Conservation (phyloP, 441 rosid genomes). For the Mallotus repandus region DNA sequence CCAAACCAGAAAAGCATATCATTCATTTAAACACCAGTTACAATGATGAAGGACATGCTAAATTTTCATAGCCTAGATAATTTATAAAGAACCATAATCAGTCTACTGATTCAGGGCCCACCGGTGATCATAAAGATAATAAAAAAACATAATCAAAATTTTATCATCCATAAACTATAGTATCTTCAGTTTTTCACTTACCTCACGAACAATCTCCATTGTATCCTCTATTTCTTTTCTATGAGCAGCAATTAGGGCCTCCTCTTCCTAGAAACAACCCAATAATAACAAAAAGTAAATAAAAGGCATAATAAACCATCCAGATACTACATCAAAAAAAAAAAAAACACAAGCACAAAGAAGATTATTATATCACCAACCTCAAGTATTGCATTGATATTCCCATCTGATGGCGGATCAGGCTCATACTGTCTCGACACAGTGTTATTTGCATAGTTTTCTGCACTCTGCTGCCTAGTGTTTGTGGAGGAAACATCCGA, state of each 20-base stretch:
- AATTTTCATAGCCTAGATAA: not conserved
- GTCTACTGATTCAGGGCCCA: not conserved
- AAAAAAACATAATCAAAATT: not conserved
- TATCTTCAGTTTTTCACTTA: slow-evolving; percentile 32
- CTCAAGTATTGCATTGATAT: slow-evolving; percentile 81
- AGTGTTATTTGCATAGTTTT: slow-evolving; percentile 40
- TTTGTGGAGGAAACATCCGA: slow-evolving; percentile 48
- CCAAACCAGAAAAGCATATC: not conserved
- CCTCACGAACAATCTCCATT: slow-evolving; percentile 98
- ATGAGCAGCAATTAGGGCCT: slow-evolving; percentile 86
- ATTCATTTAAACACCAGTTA: not conserved
- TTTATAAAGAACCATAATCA: not conserved
- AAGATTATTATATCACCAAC: slow-evolving; percentile 38
- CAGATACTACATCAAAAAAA: not conserved
- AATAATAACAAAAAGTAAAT: slow-evolving; percentile 1
- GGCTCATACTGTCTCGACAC: slow-evolving; percentile 48
- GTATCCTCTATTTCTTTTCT: slow-evolving; percentile 99
- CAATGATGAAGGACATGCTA: not conserved
- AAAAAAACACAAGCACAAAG: not conserved
- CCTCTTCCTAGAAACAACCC: slow-evolving; percentile 71
- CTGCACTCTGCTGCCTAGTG: slow-evolving; percentile 43
- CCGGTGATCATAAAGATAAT: not conserved
- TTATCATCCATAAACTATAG: not conserved
- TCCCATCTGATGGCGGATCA: slow-evolving; percentile 62
- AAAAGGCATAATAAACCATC: not conserved